Conservation (phyloP, 2,329 filamentous ascomycete genomes). For the Colletotrichum gigasporum region DNA sequence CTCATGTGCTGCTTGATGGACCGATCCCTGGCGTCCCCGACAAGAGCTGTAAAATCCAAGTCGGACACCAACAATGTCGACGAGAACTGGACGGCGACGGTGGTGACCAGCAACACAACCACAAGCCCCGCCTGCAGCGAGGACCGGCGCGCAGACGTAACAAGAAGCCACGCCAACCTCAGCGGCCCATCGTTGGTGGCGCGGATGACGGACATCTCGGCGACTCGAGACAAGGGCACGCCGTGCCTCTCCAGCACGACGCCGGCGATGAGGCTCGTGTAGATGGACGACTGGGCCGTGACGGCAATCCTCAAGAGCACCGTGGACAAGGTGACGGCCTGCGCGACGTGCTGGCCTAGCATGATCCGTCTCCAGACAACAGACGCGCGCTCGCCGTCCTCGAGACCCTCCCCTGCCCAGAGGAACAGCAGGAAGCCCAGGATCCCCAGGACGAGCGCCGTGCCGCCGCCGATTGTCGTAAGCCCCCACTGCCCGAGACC, state of each 20-base stretch:
- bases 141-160: constrained; percentile 16
- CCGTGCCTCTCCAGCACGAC: constrained; percentile 35
- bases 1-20: neutral
- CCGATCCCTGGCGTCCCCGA: neutral
- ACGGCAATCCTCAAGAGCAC: constrained; percentile 33
- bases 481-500: constrained; percentile 23
- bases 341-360: constrained; percentile 30
- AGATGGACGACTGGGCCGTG: constrained; percentile 33
- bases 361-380: constrained; percentile 34
- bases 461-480: constrained; percentile 27
- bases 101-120: neutral
- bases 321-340: constrained; percentile 34
- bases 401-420: constrained; percentile 32
- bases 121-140: neutral
- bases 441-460: constrained; percentile 29
- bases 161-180: constrained; percentile 32
- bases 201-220: constrained; percentile 36
- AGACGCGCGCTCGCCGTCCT: constrained; percentile 25
- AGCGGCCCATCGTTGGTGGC: constrained; percentile 35
- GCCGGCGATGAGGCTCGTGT: constrained; percentile 36
- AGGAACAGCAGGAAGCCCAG: constrained; percentile 34
- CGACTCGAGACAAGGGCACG: constrained; percentile 35
- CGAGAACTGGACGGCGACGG: neutral
- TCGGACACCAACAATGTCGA: neutral
- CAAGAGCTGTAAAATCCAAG: neutral